A percentile compares a stretch with the other conserved stretches of the same genome.
These are phyloP conservation scores for Wallacemonas sp. DNA, from an alignment of 208 protist genomes.

Conservation along the genomic window DNA sequence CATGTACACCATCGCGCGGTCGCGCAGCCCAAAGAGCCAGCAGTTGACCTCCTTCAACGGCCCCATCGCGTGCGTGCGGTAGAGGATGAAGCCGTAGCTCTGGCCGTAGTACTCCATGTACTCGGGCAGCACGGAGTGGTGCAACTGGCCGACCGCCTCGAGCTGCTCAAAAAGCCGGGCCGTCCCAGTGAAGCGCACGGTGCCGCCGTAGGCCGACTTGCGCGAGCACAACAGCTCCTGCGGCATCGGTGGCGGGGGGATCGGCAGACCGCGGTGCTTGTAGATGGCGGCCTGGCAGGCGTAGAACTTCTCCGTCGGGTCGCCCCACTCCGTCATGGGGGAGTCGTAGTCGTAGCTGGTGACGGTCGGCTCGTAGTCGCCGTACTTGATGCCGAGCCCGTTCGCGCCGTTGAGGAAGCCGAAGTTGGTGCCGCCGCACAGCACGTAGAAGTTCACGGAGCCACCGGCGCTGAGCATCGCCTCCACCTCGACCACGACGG, in stretches of 20 bases:
- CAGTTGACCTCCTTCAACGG: conserved; percentile 8
- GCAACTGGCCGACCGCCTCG: not conserved
- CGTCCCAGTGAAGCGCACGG: not conserved
- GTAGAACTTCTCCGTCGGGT: conserved; percentile 11
- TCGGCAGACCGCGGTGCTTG: conserved; percentile 1
- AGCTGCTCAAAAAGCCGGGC: conserved; percentile 4
- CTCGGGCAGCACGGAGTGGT: conserved; percentile 3
- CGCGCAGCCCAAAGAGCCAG: conserved; percentile 2
- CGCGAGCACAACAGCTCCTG: not conserved
- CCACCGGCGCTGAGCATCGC: not conserved
- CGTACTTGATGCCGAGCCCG: not conserved
- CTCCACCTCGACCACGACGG: not conserved
- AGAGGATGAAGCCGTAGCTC: conserved; percentile 13
- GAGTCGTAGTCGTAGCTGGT: conserved; percentile 14
- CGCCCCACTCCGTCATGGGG: conserved; percentile 7
- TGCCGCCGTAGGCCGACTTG: conserved; percentile 7
- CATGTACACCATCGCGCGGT: conserved; percentile 12
- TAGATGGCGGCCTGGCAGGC: conserved; percentile 12
- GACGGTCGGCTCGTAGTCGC: conserved; percentile 1
- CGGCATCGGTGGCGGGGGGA: conserved; percentile 5
- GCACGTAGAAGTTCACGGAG: conserved; percentile 10
- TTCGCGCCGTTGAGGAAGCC: conserved; percentile 13
- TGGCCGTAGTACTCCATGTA: conserved; percentile 13
- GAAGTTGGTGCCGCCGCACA: conserved; percentile 11
- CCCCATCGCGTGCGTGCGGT: conserved; percentile 1